Conservation (phyloP, 441 rosid species). For the Biscutella auriculata region DNA sequence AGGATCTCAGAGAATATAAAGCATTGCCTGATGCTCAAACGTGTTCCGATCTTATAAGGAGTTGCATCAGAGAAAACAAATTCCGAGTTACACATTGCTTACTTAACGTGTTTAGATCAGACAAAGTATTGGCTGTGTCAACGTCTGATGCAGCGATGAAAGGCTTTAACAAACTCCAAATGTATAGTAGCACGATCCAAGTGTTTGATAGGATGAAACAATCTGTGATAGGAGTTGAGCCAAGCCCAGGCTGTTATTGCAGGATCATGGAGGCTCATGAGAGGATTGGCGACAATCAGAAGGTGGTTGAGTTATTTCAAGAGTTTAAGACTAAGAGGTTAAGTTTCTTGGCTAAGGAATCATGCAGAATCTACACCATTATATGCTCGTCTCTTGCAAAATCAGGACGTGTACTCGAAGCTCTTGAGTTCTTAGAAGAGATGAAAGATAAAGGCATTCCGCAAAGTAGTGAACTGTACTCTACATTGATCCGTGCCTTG, state of each 20-base stretch:
- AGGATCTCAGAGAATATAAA: slow-evolving; percentile 38
- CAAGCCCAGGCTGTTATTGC: slow-evolving; percentile 45
- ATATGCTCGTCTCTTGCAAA: slow-evolving; percentile 46
- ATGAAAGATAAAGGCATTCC: slow-evolving; percentile 41
- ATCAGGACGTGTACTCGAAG: slow-evolving; percentile 49
- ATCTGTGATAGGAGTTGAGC: slow-evolving; percentile 24
- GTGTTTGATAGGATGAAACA: slow-evolving; percentile 40
- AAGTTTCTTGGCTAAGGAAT: slow-evolving; percentile 23
- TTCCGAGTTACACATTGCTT: slow-evolving; percentile 37
- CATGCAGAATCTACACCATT: slow-evolving; percentile 27
- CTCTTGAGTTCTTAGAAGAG: slow-evolving; percentile 44
- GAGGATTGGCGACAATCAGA: slow-evolving; percentile 32
- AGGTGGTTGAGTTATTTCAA: slow-evolving; percentile 43
- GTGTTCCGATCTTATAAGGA: slow-evolving; percentile 42
- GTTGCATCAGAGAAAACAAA: slow-evolving; percentile 45
- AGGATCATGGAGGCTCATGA: slow-evolving; percentile 58
- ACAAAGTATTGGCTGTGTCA: slow-evolving; percentile 26
- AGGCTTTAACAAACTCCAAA: slow-evolving; percentile 70
- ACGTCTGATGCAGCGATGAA: slow-evolving; percentile 56
- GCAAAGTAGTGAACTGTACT: slow-evolving; percentile 34
- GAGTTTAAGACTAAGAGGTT: slow-evolving; percentile 35
- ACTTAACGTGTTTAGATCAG: slow-evolving; percentile 36
- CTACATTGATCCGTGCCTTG: slow-evolving; percentile 46
- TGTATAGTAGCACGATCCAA: slow-evolving; percentile 55
- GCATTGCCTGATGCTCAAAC: slow-evolving; percentile 48